Percentiles rank a stretch among this genome's conserved stretches.
Conservation (phyloP, 2,329 filamentous ascomycete genomes). For the Fusarium tuaranense region DNA sequence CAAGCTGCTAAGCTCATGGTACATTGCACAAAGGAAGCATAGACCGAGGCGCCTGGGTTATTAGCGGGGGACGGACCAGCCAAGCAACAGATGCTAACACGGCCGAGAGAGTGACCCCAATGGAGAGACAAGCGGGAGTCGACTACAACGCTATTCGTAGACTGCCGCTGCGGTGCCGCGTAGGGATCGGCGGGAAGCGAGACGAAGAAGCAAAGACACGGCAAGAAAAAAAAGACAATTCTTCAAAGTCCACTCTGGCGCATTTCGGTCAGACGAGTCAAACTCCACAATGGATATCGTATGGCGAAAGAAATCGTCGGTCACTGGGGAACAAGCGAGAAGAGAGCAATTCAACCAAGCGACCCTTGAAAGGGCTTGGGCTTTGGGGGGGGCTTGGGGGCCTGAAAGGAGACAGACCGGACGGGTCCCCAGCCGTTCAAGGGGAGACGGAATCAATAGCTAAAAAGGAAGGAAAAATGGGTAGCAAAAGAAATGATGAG, state of each 20-base stretch:
- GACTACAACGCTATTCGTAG: neutral
- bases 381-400: neutral
- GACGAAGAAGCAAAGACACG: constrained; percentile 5
- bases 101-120: constrained; percentile 4
- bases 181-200: constrained; percentile 32
- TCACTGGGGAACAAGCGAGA: neutral
- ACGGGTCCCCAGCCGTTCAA: constrained; percentile 22
- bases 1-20: constrained; percentile 28
- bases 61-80: constrained; percentile 31
- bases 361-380: neutral
- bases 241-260: constrained; percentile 10
- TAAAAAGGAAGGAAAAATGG: constrained; percentile 21
- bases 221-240: constrained; percentile 9
- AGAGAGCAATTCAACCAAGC: constrained; percentile 9
- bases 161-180: constrained; percentile 1
- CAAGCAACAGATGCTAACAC: constrained; percentile 30
- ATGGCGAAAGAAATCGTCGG: neutral
- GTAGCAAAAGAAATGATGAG: constrained; percentile 4
- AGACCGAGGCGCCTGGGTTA: constrained; percentile 16
- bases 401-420: constrained; percentile 9
- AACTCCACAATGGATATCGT: constrained; percentile 34
- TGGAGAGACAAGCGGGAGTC: neutral
- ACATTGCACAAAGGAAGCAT: constrained; percentile 25
- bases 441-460: constrained; percentile 12
- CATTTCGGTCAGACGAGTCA: constrained; percentile 15